Evolutionary conservation across 2,329 filamentous ascomycete genomes (phyloP).

Genomic region (Fusarium camptoceras): DNA sequence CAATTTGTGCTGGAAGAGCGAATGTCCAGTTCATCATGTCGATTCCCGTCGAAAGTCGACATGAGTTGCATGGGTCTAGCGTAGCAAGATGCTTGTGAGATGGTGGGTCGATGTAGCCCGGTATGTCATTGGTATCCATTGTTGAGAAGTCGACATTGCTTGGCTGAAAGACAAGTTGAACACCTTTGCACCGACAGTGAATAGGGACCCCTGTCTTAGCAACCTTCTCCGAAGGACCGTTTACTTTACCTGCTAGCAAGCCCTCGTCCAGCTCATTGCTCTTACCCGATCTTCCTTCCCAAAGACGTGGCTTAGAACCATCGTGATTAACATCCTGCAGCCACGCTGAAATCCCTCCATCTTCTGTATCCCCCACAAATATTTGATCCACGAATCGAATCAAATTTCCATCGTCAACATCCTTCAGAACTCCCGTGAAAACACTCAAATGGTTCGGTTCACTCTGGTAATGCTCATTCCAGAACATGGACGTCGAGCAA

Average conservation of each 20-base stretch:
- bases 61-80: conserved; percentile 62
- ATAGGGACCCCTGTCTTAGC: conserved; percentile 50
- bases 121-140: conserved; percentile 47
- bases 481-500: conserved; percentile 61
- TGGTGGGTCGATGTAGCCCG: conserved; percentile 57
- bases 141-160: conserved; percentile 43
- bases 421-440: conserved; percentile 54
- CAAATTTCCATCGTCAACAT: conserved; percentile 45
- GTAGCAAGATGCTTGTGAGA: conserved; percentile 55
- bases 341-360: conserved; percentile 64
- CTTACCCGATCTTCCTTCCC: conserved; percentile 37
- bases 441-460: conserved; percentile 43
- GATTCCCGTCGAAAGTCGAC: conserved; percentile 55
- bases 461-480: conserved; percentile 32
- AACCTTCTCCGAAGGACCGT: conserved; percentile 10
- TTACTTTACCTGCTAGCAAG: conserved; percentile 47
- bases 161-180: conserved; percentile 56
- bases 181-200: conserved; percentile 60
- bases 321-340: conserved; percentile 52
- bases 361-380: conserved; percentile 62
- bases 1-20: conserved; percentile 54
- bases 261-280: conserved; percentile 47
- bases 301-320: conserved; percentile 43
- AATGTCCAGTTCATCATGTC: conserved; percentile 62
- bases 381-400: conserved; percentile 54